Evolutionary conservation across 2,329 filamentous ascomycete genomes (phyloP), one percentile per base, ranked within the genome.

Genomic region (Ophiosphaerella narmari): DNA sequence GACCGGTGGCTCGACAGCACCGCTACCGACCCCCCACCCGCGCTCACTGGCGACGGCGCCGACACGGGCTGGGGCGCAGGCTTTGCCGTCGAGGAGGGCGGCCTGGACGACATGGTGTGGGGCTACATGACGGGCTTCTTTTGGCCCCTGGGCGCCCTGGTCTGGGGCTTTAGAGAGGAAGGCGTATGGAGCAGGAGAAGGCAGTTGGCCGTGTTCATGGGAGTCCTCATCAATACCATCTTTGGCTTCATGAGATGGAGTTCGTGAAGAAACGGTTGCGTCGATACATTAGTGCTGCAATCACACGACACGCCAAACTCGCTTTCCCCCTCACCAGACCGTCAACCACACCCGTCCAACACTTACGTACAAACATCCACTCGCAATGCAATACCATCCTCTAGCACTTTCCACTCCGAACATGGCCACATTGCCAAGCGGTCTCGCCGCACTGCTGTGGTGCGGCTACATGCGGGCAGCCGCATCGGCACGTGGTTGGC

Each of bases 111-210:
- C 65, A 84, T 97, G 77, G 80, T 97, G 50, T 89, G 87, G 75
- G 94, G 92, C 4, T 90, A 94, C 72, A 78, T 95, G 51, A 89
- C 94, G 65, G 94, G 94, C 0, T 99, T 97, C 78, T 89, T 99
- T 71, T 97, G 93, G 85, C 94, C 94, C 4, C 74, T 97, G 8
- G 93, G 90, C 0, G 91, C 90, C 64, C 78, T 93, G 48, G 86
- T 88, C 44, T 97, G 92, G 91, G 77, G 95, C 42, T 82, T 93
- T 58, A 81, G 92, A 52, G 90, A 96, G 72, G 89, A 94, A 50
- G 91, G 90, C 1, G 86, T 97, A 52, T 96, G 91, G 85, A 89
- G 86, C 53, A 85, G 88, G 66, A 81, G 92, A 65, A 89, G 91
- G 78, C 87, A 91, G 70, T 84, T 96, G 63, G 93, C 93, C 61